Percentiles rank a stretch among this genome's conserved stretches.
phyloP scores from a whole-genome alignment of 345 rosid genomes.

The Cardamine resedifolia region DNA sequence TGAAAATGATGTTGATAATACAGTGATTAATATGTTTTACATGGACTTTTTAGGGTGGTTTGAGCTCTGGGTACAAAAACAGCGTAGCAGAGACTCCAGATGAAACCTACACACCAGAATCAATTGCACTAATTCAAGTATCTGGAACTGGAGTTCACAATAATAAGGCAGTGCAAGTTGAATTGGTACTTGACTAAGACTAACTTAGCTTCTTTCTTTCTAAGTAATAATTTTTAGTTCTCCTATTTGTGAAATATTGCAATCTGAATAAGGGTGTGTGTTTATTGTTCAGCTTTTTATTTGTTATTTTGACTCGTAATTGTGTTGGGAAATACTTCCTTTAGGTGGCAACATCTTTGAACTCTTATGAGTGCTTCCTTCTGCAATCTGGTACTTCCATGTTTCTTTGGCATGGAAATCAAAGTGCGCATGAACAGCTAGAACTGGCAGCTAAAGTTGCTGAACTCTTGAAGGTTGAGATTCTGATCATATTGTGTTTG shows the following conservation, averaged over 20 bases:
- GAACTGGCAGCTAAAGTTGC: conserved; percentile 80
- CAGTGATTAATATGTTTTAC: conserved; percentile 30
- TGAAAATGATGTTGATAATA: neutral
- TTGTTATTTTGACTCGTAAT: neutral
- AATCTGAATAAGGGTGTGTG: neutral
- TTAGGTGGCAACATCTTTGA: conserved; percentile 85
- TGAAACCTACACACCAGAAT: conserved; percentile 69
- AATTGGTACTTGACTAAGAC: conserved; percentile 55
- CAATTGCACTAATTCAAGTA: conserved; percentile 74
- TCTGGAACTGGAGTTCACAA: conserved; percentile 78
- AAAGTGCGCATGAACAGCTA: conserved; percentile 90
- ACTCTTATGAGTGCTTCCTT: conserved; percentile 84
- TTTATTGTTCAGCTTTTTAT: neutral
- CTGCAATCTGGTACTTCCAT: conserved; percentile 93
- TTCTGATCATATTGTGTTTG: neutral
- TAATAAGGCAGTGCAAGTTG: conserved; percentile 82
- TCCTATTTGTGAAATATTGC: neutral
- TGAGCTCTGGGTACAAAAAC: conserved; percentile 83
- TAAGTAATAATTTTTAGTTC: neutral
- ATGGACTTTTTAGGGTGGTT: conserved; percentile 69
- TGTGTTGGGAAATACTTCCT: conserved; percentile 13
- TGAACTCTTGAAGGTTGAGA: conserved; percentile 84
- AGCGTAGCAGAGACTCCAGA: conserved; percentile 59
- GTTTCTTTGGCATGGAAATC: conserved; percentile 94
- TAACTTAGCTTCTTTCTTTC: conserved; percentile 4